phyloP scores from a whole-genome alignment of 2,329 filamentous ascomycete genomes.

The Ceratocystis papillata region DNA sequence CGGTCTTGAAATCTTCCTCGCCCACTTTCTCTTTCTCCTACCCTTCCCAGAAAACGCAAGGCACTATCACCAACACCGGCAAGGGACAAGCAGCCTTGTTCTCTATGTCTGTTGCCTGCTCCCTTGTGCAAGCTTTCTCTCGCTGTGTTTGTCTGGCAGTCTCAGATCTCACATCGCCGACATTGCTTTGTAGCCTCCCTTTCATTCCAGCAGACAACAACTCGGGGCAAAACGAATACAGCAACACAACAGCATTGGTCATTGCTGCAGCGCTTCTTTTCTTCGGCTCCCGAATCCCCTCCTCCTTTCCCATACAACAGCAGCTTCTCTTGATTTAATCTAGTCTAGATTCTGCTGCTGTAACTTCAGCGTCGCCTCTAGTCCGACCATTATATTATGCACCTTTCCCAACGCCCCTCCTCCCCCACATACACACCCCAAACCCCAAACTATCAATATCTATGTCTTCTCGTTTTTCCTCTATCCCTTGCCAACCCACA shows the following conservation, averaged over 20 bases:
- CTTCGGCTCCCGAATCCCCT: background rate
- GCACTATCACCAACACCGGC: background rate
- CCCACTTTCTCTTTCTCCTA: background rate
- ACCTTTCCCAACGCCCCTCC: background rate
- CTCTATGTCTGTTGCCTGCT: no score
- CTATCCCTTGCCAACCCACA: background rate
- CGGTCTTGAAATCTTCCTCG: no score
- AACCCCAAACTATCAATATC: background rate
- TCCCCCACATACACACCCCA: background rate
- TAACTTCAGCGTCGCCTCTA: background rate
- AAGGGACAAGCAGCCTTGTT: no score
- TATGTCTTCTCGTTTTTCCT: background rate
- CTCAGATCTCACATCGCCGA: background rate
- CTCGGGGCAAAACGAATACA: no score
- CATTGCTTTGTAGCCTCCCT: conserved; percentile 12
- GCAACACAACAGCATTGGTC: no score
- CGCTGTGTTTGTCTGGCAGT: background rate
- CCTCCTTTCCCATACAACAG: background rate
- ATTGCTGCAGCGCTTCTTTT: background rate
- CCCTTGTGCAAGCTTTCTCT: no score
- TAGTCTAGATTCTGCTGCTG: background rate
- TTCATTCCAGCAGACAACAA: conserved; percentile 9
- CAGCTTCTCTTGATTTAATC: no score
- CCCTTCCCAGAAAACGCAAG: background rate
- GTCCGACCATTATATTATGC: background rate